Base-by-base conservation (phyloP, 164 flowering plant species). In the Stephania cephalantha region DNA sequence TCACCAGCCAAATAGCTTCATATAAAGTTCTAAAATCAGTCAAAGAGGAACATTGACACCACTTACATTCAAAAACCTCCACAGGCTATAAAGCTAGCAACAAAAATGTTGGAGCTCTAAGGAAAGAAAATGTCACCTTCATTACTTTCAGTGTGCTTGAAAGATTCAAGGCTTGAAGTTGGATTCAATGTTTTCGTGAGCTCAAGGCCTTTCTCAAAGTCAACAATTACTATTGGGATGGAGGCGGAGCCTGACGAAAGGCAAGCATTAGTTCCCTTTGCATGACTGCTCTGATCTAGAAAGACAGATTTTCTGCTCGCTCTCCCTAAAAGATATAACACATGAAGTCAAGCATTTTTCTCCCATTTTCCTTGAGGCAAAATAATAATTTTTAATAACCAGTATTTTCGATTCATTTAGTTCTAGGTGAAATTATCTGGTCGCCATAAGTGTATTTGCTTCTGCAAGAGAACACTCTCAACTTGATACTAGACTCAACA, bases 301-400 rank as follows among this genome's bases (percentile, higher is more conserved):
- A 55, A 45, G 44, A 18, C 74, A 69, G 29, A 29, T 7, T 18
- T 81, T 46, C 74, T 45, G 58, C 31, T 78, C 64, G 3, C 42
- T 78, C 20, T 73, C 80, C 85, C 85, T 83, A 81, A 67, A 72
- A 74, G 42, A 31, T 69, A 74, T 30, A 7, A 50, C 48, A 72
- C 46, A 68, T 53, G 17, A 10, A 12, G 1, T n/a, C 46, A 35
- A 50, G 20, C 25, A 53, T 22, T 44, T 7, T 44, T 20, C 20
- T 50, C 15, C 7, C 55, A 10, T 50, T 9, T 2, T 50, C 55
- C 12, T 50, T 15, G 11, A 15, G 15, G 15, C 15, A 50, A 50
- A 50, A 50, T 50, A 11, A 50, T 50, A 50, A 50, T 50, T 50
- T 50, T 9, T 15, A 50, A 50, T 10, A 50, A 10, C 55, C 55